These are phyloP conservation scores for Russula earlei DNA, from an alignment of 768 basidiomycete species.

Conservation along the genomic window DNA sequence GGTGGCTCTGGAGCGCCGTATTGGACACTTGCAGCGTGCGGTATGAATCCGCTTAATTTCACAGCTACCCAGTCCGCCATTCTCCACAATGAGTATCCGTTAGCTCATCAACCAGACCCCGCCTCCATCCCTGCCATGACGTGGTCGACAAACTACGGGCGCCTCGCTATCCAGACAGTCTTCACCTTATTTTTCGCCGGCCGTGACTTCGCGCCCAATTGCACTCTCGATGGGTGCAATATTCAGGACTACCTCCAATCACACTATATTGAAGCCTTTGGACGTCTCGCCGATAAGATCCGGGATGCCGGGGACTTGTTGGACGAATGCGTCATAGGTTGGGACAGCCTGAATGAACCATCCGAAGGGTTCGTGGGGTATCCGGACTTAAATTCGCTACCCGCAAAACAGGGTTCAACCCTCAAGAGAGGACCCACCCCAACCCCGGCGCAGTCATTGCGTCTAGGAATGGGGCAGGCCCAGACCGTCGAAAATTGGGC, in stretches of 20 bases:
- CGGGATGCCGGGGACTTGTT: constrained; percentile 63
- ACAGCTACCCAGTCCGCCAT: constrained; percentile 80
- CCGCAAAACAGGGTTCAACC: constrained; percentile 56
- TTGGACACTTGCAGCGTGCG: constrained; percentile 88
- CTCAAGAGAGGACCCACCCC: constrained; percentile 85
- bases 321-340: constrained; percentile 87
- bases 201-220: constrained; percentile 80
- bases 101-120: constrained; percentile 53
- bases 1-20: constrained; percentile 93
- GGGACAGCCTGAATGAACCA: constrained; percentile 97
- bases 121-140: constrained; percentile 82
- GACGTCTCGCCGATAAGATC: constrained; percentile 65
- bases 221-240: constrained; percentile 82
- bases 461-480: constrained; percentile 79
- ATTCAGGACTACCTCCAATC: constrained; percentile 83
- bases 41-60: constrained; percentile 78
- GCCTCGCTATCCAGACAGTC: constrained; percentile 76
- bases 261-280: constrained; percentile 70
- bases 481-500: constrained; percentile 77
- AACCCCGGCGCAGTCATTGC: constrained; percentile 73
- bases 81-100: constrained; percentile 82
- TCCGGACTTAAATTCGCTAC: constrained; percentile 55
- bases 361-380: constrained; percentile 73
- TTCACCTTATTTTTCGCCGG: constrained; percentile 96
- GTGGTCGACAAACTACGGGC: constrained; percentile 94